Evolutionary conservation across 768 basidiomycete species (phyloP), one percentile per base, ranked within the genome.

Genomic region (Cystofilobasidium capitatum): DNA sequence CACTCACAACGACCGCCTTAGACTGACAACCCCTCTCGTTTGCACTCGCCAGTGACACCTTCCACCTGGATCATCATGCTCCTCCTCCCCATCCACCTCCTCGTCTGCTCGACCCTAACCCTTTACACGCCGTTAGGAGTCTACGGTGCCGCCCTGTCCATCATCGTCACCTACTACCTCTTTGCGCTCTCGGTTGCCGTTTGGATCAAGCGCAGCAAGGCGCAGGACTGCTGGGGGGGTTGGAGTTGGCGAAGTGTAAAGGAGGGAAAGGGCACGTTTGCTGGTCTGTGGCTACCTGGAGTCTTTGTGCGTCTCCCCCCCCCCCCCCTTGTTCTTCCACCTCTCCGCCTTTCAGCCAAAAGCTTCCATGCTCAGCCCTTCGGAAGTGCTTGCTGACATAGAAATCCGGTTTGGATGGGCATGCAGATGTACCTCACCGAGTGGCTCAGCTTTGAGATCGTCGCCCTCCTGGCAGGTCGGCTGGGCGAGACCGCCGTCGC

Each of bases 401-500:
- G 16, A 13, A 12, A 26, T 33, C 12, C 40, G 44, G 16, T 7
- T 17, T 8, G 22, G n/a, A n/a, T n/a, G 8, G 40, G 10, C 10
- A 20, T 6, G 26, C 40, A 70, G 69, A 88, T 88, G 87, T 82
- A 88, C 35, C 86, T 85, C 26, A 87, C 87, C 4, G 88, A 89
- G 79, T 89, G 87, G 87, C 85, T 85, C 51, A 86, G 87, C 0
- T 89, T 89, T 71, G 88, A 89, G 73, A 87, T 89, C 44, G 88
- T 89, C 14, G 86, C 88, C 5, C 78, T 89, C 29, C 85, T 86
- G 22, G 88, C 88, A 3, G 88, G 87, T 5, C 80, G 83, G 24
- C 79, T 89, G 4, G 88, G 87, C 9, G 73, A 81, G n/a, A 74
- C 86, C 37, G 79, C 86, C 0, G 80, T 89, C 40, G 86, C 86